Evolutionary conservation across 441 rosid genomes (phyloP), one percentile per base, ranked within the genome.

Genomic region (Mallotus japonicus): DNA sequence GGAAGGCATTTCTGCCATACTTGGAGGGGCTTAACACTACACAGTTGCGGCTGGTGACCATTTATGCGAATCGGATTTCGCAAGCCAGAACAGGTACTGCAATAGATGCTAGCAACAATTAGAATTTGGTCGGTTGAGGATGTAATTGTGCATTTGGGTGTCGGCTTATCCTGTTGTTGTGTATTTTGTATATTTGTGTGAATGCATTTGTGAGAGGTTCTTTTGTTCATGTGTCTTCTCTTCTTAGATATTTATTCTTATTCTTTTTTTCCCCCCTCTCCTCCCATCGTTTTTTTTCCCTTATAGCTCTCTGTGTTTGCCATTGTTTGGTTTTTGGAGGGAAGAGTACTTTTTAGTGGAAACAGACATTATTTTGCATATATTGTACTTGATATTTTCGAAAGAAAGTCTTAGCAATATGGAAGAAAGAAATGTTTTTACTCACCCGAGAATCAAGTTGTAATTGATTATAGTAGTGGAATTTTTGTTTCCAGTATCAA

Each of bases 11-110:
- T 82, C 86, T 93, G 80, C 98, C 97, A 1, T 82, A 93, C 85
- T 80, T 95, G 93, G 97, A 92, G 80, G 93, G 96, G 72, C 89
- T 95, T 49, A 95, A 87, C 86, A 90, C 92, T 68, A 95, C 97
- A 0, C 99, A 95, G 78, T 75, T 95, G 83, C 86, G 95, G 71
- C 73, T 95, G 83, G 99, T 95, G 55, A 95, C 99, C 5, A 92
- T 95, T 75, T 95, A 95, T 71, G 99, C 99, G 3, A 93, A 92
- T 82, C 87, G 99, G 75, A 95, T 95, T 79, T 95, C 99, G 2
- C 97, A 93, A 83, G 99, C 98, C 44, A 82, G 99, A 86, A 90
- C 90, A 17, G 95, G 95, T 68, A 79, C 88, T 1, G 76, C 95
- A 12, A 82, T 91, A 64, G 93, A 88, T 63, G 83, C 83, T 58